Percentiles rank a stretch among this genome's conserved stretches.
Evolutionary conservation across 2,329 filamentous ascomycete species (phyloP).

Genomic region (Xylaria hypoxylon): DNA sequence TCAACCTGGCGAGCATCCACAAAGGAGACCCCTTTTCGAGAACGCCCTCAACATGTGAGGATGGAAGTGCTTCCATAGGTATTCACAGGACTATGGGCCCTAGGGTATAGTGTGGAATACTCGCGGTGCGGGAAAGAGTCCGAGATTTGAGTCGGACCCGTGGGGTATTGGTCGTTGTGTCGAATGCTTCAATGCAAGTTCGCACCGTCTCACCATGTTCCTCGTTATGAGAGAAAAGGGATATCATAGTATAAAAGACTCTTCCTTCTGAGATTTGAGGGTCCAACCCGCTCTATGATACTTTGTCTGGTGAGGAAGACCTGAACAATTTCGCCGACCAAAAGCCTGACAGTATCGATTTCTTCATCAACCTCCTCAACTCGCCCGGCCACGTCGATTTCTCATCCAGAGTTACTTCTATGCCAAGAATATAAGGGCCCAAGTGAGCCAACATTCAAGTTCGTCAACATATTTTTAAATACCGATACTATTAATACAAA

Average conservation of each 20-base stretch:
- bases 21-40: constrained; percentile 25
- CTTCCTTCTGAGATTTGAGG: no score
- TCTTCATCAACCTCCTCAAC: no score
- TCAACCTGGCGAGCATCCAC: constrained; percentile 39
- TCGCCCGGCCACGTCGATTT: no score
- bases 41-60: constrained; percentile 40
- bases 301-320: no score
- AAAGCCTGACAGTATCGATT: no score
- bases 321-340: no score
- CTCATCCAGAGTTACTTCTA: no score
- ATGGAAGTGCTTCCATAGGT: constrained; percentile 27
- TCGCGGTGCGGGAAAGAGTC: constrained; percentile 32
- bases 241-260: not conserved
- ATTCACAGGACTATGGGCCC: constrained; percentile 50
- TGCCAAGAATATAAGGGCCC: no score
- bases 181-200: not conserved
- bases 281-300: no score
- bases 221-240: not conserved
- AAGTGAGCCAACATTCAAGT: no score
- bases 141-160: not conserved
- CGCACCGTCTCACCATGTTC: not conserved
- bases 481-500: no score
- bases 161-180: not conserved
- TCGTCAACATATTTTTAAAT: no score
- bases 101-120: constrained; percentile 49